Percentiles rank a stretch among this genome's conserved stretches.
These are phyloP conservation scores for Cytospora piceicola DNA, from an alignment of 2,329 filamentous ascomycete species.

Conservation along the genomic window DNA sequence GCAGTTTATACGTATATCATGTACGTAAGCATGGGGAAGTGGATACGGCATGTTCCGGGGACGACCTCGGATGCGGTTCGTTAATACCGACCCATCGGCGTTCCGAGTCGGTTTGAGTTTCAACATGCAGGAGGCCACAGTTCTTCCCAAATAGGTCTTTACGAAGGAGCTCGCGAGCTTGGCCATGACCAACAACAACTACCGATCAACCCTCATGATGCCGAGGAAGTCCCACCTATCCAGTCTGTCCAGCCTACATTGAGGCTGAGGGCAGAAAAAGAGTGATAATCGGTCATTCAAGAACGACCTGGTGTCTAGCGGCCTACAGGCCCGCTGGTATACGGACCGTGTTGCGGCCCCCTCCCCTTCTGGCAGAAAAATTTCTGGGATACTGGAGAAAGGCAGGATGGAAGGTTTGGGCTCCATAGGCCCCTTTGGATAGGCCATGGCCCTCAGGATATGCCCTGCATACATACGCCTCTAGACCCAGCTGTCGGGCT, in stretches of 20 bases:
- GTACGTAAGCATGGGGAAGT: neutral
- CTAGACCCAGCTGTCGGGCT: neutral
- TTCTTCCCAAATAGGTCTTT: slow-evolving; percentile 5
- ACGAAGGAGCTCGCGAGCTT: slow-evolving; percentile 15
- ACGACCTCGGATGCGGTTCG: neutral
- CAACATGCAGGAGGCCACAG: slow-evolving; percentile 6
- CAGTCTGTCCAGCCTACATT: neutral
- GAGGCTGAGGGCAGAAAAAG: neutral
- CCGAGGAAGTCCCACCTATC: neutral
- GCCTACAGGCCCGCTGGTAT: neutral
- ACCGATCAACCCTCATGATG: slow-evolving; percentile 4
- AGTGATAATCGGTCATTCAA: neutral
- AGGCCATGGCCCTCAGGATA: neutral
- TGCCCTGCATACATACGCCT: neutral
- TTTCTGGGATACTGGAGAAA: neutral
- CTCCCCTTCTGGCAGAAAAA: neutral
- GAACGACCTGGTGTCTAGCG: neutral
- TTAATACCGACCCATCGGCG: slow-evolving; percentile 6
- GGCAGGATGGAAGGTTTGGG: neutral
- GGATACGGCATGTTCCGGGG: neutral
- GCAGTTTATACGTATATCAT: neutral
- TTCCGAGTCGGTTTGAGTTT: neutral
- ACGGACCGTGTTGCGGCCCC: neutral
- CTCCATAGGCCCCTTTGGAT: neutral
- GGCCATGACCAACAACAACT: slow-evolving; percentile 17